Evolutionary conservation across 225 moss, liverwort and hornwort genomes (phyloP), one percentile per base, ranked within the genome.

Genomic region (Ulota crispa): DNA sequence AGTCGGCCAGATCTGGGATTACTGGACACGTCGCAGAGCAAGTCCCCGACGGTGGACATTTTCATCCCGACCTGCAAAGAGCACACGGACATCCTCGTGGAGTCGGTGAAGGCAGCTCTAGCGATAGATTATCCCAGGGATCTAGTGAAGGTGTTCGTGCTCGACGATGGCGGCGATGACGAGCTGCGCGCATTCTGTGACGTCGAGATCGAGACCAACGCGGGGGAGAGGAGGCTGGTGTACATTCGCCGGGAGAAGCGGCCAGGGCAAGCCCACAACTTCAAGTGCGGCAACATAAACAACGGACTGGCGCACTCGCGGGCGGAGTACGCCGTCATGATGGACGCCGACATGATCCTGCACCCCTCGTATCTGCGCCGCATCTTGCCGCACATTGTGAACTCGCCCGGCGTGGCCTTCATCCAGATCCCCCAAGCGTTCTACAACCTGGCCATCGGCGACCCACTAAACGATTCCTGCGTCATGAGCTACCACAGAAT

Each of bases 201-300:
- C 0, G 5, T 21, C 37, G 55, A 68, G 2, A 20, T 2, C 34
- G 64, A 34, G 32, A 34, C 1, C 12, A 72, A 21, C 21, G 74
- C 30, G 1, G 55, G 28, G 66, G 66, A 13, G 36, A 37, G 24
- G 20, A 20, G 61, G 9, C 50, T 81, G 41, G 66, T 31, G 74
- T 81, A 81, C 66, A 74, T 81, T 81, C 81, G 81, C 42, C 66
- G 81, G 11, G 7, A 65, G 73, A 81, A 81, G 74, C 41, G 6
- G 74, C 1, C 41, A 74, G 81, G 81, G 24, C 74, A 73, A 18
- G 54, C 81, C 15, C 81, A 81, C 74, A 74, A 81, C 56, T 81
- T 81, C 81, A 81, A 81, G 31, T 81, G 81, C 74, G 81, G 81
- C n/a, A 81, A 81, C 56, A 66, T 81, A 54, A 81, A 81, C 74